A percentile compares a stretch with the other conserved stretches of the same genome.
Evolutionary conservation across 2,329 filamentous ascomycete species (phyloP).

Genomic region (Pseudogymnoascus sp.): DNA sequence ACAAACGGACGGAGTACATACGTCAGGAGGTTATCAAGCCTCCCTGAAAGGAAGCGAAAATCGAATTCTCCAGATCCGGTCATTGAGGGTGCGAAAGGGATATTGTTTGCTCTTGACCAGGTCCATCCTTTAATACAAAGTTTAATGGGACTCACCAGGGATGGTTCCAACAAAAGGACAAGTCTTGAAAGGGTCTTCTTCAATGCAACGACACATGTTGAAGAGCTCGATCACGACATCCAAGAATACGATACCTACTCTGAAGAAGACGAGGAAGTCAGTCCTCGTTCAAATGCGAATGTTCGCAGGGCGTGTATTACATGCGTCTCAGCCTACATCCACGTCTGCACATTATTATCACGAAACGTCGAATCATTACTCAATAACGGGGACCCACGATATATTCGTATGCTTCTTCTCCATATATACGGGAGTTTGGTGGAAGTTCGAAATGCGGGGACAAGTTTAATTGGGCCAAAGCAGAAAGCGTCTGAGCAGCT

Average conservation of each 20-base stretch:
- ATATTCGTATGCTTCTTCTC: constrained; percentile 58
- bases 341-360: constrained; percentile 55
- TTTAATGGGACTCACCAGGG: constrained; percentile 54
- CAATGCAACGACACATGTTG: constrained; percentile 60
- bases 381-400: constrained; percentile 59
- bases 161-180: constrained; percentile 54
- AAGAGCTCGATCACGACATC: constrained; percentile 59
- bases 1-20: constrained; percentile 43
- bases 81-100: constrained; percentile 58
- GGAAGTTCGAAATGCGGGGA: constrained; percentile 46
- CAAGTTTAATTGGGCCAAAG: constrained; percentile 20
- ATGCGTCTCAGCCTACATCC: constrained; percentile 57
- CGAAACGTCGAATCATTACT: constrained; percentile 59
- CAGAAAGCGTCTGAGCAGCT: constrained; percentile 11
- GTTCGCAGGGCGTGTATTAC: constrained; percentile 58
- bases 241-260: constrained; percentile 51
- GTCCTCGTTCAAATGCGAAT: constrained; percentile 53
- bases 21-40: constrained; percentile 55
- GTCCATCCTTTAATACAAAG: constrained; percentile 63
- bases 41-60: constrained; percentile 57
- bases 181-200: constrained; percentile 63
- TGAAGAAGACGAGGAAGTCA: constrained; percentile 42
- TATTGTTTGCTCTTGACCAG: constrained; percentile 61
- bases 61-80: constrained; percentile 56
- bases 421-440: constrained; percentile 62